These are phyloP conservation scores for Collybia nuda DNA, from an alignment of 768 basidiomycete genomes.

Conservation along the genomic window DNA sequence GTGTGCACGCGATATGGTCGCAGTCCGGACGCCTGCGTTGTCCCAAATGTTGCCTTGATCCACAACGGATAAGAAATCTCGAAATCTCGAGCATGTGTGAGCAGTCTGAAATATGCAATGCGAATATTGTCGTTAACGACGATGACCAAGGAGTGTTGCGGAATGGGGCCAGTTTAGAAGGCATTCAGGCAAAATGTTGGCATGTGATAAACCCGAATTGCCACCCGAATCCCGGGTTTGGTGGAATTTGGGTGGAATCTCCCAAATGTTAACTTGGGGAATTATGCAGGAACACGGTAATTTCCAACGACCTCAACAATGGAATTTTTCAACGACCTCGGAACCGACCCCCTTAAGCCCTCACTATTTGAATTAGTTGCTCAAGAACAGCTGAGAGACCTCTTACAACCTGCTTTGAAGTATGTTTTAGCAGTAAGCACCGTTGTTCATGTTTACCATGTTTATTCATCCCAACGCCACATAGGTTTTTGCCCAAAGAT, in stretches of 20 bases:
- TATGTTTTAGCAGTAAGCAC: conserved; percentile 84
- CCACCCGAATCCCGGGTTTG: background rate
- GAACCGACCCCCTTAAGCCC: conserved; percentile 71
- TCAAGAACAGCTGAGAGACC: conserved; percentile 89
- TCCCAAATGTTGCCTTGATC: background rate
- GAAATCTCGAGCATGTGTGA: no score
- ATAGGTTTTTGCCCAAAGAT: conserved; percentile 91
- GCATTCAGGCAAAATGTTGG: background rate
- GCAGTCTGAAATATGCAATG: no score
- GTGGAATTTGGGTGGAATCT: background rate
- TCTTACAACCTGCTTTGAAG: conserved; percentile 92
- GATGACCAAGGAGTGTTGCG: background rate
- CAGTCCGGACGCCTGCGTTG: no score
- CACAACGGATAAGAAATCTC: no score
- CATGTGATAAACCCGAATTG: background rate
- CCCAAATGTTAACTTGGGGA: conserved; percentile 5
- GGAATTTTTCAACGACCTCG: conserved; percentile 83
- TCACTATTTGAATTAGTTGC: conserved; percentile 91
- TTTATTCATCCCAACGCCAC: background rate
- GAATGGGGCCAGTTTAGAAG: no score
- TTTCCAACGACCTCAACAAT: conserved; percentile 31
- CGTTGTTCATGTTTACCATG: background rate
- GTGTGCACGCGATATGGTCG: no score
- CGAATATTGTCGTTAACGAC: background rate
- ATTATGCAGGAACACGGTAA: no score